Conservation (phyloP, 2,329 filamentous ascomycete genomes). For the Colletotrichum ledebouriae region DNA sequence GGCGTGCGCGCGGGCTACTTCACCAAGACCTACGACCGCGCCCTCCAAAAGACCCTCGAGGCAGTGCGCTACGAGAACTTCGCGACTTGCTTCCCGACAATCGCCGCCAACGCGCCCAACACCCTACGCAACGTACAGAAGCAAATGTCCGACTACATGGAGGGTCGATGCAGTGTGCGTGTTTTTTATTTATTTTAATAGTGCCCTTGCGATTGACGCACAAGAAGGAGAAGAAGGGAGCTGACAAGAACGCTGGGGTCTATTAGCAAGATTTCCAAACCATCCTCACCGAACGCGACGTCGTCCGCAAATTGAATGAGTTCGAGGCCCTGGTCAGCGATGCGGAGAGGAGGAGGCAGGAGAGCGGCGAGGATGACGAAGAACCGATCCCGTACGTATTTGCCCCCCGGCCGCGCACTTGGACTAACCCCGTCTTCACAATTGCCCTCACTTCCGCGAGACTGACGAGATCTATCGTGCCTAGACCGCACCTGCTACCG, state of each 20-base stretch:
- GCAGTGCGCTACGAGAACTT: slow-evolving; percentile 70
- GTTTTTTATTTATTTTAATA: no score
- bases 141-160: slow-evolving; percentile 70
- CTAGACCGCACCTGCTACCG: slow-evolving; percentile 69
- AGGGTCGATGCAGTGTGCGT: slow-evolving; percentile 64
- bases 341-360: slow-evolving; percentile 57
- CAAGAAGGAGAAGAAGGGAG: background rate
- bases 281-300: slow-evolving; percentile 64
- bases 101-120: slow-evolving; percentile 64
- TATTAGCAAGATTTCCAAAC: slow-evolving; percentile 68
- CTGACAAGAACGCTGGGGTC: background rate
- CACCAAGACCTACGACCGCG: slow-evolving; percentile 65
- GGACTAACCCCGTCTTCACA: no score
- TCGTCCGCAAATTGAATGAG: slow-evolving; percentile 70
- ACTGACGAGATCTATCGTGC: background rate
- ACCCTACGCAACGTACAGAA: slow-evolving; percentile 68
- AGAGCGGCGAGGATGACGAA: slow-evolving; percentile 46
- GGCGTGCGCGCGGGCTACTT: slow-evolving; percentile 70
- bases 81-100: slow-evolving; percentile 71
- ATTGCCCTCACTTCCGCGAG: background rate
- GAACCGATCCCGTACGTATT: slow-evolving; percentile 61
- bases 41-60: slow-evolving; percentile 53
- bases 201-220: no score
- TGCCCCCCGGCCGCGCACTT: background rate
- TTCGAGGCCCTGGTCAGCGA: slow-evolving; percentile 68